Evolutionary conservation across 768 basidiomycete genomes (phyloP).

Genomic region (Galerina sulciceps): DNA sequence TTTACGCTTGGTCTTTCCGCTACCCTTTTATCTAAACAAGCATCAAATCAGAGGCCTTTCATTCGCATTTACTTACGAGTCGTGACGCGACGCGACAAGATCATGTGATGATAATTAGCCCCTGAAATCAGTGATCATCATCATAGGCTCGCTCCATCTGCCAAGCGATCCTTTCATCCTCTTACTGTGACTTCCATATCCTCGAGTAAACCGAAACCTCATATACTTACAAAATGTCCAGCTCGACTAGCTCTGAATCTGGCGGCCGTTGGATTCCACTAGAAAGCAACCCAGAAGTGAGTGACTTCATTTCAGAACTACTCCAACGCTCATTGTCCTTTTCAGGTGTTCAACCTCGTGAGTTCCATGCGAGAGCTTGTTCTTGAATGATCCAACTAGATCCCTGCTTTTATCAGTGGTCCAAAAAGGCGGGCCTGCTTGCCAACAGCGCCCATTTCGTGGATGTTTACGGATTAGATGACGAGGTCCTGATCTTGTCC

Average conservation of each 20-base stretch:
- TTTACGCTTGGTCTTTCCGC: too few species aligned
- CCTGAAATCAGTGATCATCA: neutral
- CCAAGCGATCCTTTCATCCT: too few species aligned
- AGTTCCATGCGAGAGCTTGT: slow-evolving; percentile 12
- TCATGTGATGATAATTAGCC: neutral
- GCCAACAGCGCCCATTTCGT: slow-evolving; percentile 54
- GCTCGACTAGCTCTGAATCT: neutral
- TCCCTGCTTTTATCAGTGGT: slow-evolving; percentile 52
- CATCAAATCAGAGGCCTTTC: too few species aligned
- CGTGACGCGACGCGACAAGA: neutral
- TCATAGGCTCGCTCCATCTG: neutral
- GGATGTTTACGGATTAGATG: slow-evolving; percentile 77
- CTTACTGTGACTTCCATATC: too few species aligned
- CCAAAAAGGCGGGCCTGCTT: slow-evolving; percentile 67
- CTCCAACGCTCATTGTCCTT: neutral
- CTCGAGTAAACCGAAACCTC: neutral
- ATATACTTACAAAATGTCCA: neutral
- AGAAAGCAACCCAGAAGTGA: slow-evolving; percentile 68
- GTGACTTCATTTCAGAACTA: neutral
- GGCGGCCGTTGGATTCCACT: slow-evolving; percentile 73
- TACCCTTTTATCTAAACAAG: too few species aligned
- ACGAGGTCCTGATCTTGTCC: slow-evolving; percentile 46
- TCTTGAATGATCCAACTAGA: neutral
- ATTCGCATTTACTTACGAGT: neutral
- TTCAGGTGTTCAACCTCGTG: slow-evolving; percentile 54